Percentiles rank a stretch among this genome's conserved stretches.
phyloP scores from a whole-genome alignment of 2,329 filamentous ascomycete species.

The Fusarium cyanostomum region DNA sequence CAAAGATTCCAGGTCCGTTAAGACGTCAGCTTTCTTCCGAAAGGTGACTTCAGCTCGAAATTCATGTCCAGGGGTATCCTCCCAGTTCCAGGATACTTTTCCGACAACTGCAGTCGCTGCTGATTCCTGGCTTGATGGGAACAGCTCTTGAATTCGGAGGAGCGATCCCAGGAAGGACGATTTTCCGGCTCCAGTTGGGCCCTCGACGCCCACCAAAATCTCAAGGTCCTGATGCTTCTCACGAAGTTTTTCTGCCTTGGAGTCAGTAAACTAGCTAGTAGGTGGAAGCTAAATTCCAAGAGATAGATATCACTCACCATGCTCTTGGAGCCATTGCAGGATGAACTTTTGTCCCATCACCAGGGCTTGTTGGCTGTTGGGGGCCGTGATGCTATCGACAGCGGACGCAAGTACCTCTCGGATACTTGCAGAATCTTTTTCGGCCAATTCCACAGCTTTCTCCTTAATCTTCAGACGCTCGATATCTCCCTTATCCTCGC shows the following conservation, averaged over 20 bases:
- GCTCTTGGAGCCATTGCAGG: neutral
- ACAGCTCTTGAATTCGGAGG: slow-evolving; percentile 31
- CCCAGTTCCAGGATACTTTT: slow-evolving; percentile 41
- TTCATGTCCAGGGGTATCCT: slow-evolving; percentile 8
- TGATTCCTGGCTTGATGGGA: slow-evolving; percentile 44
- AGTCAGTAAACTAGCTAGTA: neutral
- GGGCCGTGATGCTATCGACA: neutral
- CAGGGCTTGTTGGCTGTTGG: neutral
- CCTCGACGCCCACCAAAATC: slow-evolving; percentile 25
- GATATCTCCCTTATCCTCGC: neutral
- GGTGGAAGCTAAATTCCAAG: no score
- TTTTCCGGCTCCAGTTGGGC: slow-evolving; percentile 28
- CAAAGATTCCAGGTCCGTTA: slow-evolving; percentile 21
- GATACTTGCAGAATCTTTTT: neutral
- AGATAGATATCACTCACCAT: neutral
- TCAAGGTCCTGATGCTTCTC: neutral
- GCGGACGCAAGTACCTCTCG: neutral
- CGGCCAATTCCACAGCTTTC: neutral
- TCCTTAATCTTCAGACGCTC: slow-evolving; percentile 17
- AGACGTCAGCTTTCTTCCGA: slow-evolving; percentile 13
- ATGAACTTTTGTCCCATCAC: slow-evolving; percentile 8
- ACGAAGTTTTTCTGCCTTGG: neutral
- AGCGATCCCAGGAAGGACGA: slow-evolving; percentile 17
- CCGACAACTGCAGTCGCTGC: slow-evolving; percentile 44
- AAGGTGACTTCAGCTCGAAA: slow-evolving; percentile 41